Evolutionary conservation across 495 filamentous ascomycete genomes (phyloP), one percentile per base, ranked within the genome.

Genomic region (Penicillium tannophilum): DNA sequence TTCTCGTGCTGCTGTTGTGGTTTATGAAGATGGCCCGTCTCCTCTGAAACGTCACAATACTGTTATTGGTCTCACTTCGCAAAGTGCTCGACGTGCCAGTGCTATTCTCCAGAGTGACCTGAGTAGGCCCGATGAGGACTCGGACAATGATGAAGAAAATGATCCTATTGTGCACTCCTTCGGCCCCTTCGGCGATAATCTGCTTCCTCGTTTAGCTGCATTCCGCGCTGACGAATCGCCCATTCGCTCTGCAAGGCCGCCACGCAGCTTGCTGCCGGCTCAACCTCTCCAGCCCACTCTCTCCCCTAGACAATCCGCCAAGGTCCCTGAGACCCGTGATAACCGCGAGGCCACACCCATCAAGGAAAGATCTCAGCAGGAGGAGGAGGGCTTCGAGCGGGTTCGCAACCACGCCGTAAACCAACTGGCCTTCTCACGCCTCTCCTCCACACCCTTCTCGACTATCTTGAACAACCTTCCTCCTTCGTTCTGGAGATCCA

Each of bases 371-470:
- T 66, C 68, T 49, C 68, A 67, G 36, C 72, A 66, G n/a, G 61
- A 63, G 46, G 76, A 67, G 49, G 74, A 77, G 48, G 62, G 57
- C 30, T 66, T 60, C 9, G 73, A 75, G 66, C 55, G 72, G 63
- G 75, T 68, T 64, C 82, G 64, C 71, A 92, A 97, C 68, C 95
- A 98, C 66, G 86, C 93, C 51, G 81, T 90, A 65, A 98, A 98
- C 71, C 94, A 98, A 72, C 80, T 98, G 19, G 93, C 95, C n/a
- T 98, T 89, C 71, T 97, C 94, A 12, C 90, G 95, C 19, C 79
- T 97, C 2, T 91, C 92, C n/a, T 94, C 93, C 11, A 93, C 90
- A 2, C 93, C 94, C 1, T 85, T 98, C 39, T 92, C 92, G 1
- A 88, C 89, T 11, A 90, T 98, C 56, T 74, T 96, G 73, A 86